Conservation (phyloP, 495 filamentous ascomycete species). For the Choiromyces venosus region DNA sequence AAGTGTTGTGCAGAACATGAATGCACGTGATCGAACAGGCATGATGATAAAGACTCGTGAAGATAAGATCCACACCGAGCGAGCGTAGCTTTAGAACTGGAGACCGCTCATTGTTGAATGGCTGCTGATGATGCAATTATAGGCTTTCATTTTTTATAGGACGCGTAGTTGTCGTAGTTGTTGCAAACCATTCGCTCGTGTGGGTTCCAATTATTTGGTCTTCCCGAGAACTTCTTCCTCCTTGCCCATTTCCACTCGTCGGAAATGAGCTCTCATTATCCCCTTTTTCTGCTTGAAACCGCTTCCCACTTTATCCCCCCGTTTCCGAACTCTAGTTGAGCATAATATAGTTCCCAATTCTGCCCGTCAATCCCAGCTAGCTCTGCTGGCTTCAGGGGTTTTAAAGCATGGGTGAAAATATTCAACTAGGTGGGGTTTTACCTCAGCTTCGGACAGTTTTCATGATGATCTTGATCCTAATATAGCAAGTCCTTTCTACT, state of each 20-base stretch:
- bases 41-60: background rate
- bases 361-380: background rate
- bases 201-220: background rate
- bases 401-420: background rate
- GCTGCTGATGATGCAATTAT: background rate
- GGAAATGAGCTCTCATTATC: background rate
- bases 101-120: background rate
- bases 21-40: too few relatives aligned
- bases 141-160: background rate
- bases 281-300: background rate
- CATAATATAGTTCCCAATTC: background rate
- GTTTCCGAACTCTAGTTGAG: background rate
- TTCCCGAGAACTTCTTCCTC: background rate
- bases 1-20: background rate
- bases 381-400: background rate
- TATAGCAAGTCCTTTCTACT: background rate
- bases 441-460: background rate
- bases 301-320: background rate
- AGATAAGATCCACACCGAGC: background rate
- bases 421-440: background rate
- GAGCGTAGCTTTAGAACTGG: too few relatives aligned
- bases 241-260: background rate
- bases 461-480: background rate
- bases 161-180: background rate
- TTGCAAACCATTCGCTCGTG: background rate